Conservation (phyloP, 2,329 filamentous ascomycete species). For the Eutypella sp. region DNA sequence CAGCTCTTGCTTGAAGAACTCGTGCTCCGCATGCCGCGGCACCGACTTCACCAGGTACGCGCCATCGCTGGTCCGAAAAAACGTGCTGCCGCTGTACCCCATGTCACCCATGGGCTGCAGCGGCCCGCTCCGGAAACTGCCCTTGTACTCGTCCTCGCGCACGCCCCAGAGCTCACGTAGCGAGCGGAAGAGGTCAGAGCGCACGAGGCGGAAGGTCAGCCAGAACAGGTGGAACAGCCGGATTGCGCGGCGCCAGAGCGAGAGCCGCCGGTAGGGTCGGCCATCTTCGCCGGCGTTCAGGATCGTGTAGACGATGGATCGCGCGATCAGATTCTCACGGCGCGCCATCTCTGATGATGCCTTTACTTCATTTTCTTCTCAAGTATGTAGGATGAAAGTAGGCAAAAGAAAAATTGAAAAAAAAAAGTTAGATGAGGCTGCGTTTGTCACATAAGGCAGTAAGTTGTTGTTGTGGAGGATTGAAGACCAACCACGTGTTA, state of each 20-base stretch:
- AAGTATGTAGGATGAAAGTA: no score
- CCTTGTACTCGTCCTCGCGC: slow-evolving; percentile 47
- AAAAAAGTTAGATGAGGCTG: no score
- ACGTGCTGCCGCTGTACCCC: slow-evolving; percentile 72
- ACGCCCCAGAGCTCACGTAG: slow-evolving; percentile 42
- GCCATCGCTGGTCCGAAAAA: slow-evolving; percentile 63
- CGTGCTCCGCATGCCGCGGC: slow-evolving; percentile 63
- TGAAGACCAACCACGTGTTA: no score
- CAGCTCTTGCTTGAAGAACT: slow-evolving; percentile 64
- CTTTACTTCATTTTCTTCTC: neutral
- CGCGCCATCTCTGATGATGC: slow-evolving; percentile 21
- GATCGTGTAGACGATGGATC: slow-evolving; percentile 36
- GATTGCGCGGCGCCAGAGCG: slow-evolving; percentile 37
- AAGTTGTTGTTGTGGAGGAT: no score
- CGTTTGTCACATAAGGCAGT: no score
- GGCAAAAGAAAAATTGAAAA: neutral
- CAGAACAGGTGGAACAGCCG: slow-evolving; percentile 34
- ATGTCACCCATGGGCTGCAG: slow-evolving; percentile 61
- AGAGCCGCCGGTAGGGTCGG: slow-evolving; percentile 18
- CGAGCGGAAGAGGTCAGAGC: slow-evolving; percentile 39
- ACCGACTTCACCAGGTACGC: slow-evolving; percentile 68
- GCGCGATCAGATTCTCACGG: slow-evolving; percentile 30
- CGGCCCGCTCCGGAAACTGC: slow-evolving; percentile 43
- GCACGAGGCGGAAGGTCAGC: slow-evolving; percentile 24
- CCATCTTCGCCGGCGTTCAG: slow-evolving; percentile 23